These are phyloP conservation scores for Verruconis gallopava DNA, from an alignment of 2,329 filamentous ascomycete species.

Conservation along the genomic window DNA sequence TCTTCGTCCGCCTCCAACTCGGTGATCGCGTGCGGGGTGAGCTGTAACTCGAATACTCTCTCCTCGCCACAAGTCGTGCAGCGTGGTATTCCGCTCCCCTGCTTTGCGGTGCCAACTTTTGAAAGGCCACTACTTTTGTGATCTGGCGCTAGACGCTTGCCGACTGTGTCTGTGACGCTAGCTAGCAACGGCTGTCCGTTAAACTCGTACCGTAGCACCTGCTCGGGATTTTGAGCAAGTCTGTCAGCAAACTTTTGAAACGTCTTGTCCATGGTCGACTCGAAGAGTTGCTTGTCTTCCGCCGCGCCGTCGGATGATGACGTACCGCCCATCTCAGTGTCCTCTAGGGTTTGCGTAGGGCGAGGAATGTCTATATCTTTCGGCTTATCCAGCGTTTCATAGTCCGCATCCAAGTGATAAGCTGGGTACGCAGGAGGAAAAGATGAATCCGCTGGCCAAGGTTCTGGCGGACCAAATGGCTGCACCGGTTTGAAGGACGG, in stretches of 20 bases:
- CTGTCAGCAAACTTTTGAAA: conserved; percentile 41
- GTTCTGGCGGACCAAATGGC: conserved; percentile 37
- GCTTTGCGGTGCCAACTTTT: conserved; percentile 20
- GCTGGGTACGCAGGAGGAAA: conserved; percentile 43
- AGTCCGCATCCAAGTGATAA: conserved; percentile 79
- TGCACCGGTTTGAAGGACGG: conserved; percentile 14
- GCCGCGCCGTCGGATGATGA: conserved; percentile 21
- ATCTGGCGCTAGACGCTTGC: conserved; percentile 42
- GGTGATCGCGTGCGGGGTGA: conserved; percentile 80
- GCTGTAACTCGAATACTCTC: conserved; percentile 80
- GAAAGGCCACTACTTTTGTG: conserved; percentile 17
- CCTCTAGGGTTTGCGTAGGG: conserved; percentile 29
- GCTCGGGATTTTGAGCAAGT: conserved; percentile 36
- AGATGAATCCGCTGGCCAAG: conserved; percentile 53
- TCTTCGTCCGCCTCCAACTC: conserved; percentile 67
- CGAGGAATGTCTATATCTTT: conserved; percentile 36
- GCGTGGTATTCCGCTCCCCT: conserved; percentile 44
- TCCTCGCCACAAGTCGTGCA: conserved; percentile 64
- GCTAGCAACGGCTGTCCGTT: conserved; percentile 53
- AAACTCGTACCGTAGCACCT: conserved; percentile 38
- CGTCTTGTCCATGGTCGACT: conserved; percentile 34
- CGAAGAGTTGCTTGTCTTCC: conserved; percentile 35
- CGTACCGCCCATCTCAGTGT: conserved; percentile 17
- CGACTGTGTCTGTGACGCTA: conserved; percentile 61
- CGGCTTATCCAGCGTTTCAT: conserved; percentile 63